Evolutionary conservation across 2,329 filamentous ascomycete genomes (phyloP), one percentile per base, ranked within the genome.

Genomic region (Epicoccum nigrum): DNA sequence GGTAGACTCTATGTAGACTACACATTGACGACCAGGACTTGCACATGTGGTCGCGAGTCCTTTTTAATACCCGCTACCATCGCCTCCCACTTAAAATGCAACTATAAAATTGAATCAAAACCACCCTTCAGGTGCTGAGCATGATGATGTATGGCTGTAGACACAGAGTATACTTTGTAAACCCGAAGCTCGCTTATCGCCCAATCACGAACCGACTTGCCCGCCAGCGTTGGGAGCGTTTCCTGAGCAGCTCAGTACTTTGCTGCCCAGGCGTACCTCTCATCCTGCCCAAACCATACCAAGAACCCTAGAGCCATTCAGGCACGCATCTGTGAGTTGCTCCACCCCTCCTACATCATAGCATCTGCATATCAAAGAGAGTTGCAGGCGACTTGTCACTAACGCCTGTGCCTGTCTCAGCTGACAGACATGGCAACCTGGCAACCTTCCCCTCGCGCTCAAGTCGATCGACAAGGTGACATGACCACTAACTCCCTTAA

Each of bases 211-310:
- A 11, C 13, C 21, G 39, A 39, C 7, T 34, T 31, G 3, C 21
- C 49, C 49, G 28, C 38, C 4, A 16, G 15, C 17, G 8, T 11
- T 15, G n/a, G 12, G 39, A 43, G 39, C 33, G 23, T 39, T 19
- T 32, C 33, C 46, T 7, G 46, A 44, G 39, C 41, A 51, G 38
- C 43, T 42, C 32, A 47, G 49, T 38, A 52, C 49, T 47, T 43
- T 42, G 49, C 49, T 32, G 39, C 39, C 43, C 49, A 47, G 17
- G 50, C 45, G 50, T 54, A 54, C 34, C 50, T 54, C 50, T 54
- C 50, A 54, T 54, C 50, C 50, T 48, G 50, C 40, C 34, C 16
- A 25, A 38, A 34, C 40, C 46, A 19, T 43, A 43, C 45, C 34
- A 34, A 34, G 45, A 12, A 34, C 32, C 43, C 43, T 43, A 45